Conservation (phyloP, 305 asterid genomes). For the Plantago lanceolata region DNA sequence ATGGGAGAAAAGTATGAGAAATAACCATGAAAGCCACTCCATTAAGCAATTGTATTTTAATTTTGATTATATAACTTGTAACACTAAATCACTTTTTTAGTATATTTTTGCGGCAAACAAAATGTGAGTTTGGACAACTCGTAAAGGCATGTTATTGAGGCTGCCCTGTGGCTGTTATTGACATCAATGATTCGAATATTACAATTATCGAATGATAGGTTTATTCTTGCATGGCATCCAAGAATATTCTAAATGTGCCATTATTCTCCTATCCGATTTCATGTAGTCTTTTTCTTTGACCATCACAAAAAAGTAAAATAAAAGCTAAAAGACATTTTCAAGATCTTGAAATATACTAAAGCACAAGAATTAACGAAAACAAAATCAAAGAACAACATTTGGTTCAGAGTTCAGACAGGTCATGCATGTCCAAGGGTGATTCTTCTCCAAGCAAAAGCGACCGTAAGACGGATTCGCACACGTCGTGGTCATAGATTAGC, state of each 20-base stretch:
- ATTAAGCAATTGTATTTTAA: background rate
- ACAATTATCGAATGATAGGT: constrained; percentile 13
- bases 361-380: background rate
- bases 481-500: constrained; percentile 66
- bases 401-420: background rate
- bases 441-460: constrained; percentile 78
- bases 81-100: background rate
- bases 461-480: constrained; percentile 81
- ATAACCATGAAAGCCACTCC: background rate
- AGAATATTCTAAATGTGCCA: constrained; percentile 33
- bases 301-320: too few relatives aligned
- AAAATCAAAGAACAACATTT: background rate
- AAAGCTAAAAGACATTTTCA: background rate
- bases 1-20: background rate
- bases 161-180: too few relatives aligned
- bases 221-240: constrained; percentile 19
- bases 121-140: background rate
- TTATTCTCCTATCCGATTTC: constrained; percentile 12
- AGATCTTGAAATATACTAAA: background rate
- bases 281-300: background rate
- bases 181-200: constrained; percentile 21
- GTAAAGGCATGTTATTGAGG: background rate
- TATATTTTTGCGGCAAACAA: background rate
- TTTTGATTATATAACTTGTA: background rate
- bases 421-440: constrained; percentile 51